Conservation (phyloP, 2,329 filamentous ascomycete species). For the Monosporascus sp. region DNA sequence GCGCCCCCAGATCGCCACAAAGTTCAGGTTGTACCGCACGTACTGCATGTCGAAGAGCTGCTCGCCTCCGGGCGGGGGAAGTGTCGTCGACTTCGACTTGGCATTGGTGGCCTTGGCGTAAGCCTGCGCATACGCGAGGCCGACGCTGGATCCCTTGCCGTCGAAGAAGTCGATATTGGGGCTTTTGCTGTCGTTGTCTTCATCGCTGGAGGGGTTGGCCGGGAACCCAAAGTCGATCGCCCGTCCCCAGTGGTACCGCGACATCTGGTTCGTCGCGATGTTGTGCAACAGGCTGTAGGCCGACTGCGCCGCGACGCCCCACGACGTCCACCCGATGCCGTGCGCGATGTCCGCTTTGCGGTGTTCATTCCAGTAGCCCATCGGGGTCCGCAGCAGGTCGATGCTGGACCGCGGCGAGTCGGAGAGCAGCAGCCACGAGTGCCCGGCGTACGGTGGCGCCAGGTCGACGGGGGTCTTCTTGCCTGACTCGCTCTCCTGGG, state of each 20-base stretch:
- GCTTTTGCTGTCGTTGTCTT: background rate
- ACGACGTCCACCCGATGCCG: constrained; percentile 39
- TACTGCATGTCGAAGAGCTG: constrained; percentile 43
- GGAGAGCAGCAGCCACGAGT: constrained; percentile 47
- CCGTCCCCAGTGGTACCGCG: constrained; percentile 42
- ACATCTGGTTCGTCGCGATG: constrained; percentile 39
- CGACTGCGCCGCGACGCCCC: constrained; percentile 44
- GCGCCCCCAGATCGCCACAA: constrained; percentile 46
- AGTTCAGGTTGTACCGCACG: constrained; percentile 46
- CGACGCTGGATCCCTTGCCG: background rate
- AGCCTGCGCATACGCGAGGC: background rate
- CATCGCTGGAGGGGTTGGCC: background rate
- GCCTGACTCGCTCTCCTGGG: constrained; percentile 14
- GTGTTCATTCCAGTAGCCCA: constrained; percentile 26
- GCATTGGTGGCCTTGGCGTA: background rate
- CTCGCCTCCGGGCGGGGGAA: constrained; percentile 17
- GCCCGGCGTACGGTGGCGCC: constrained; percentile 30
- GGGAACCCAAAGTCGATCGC: constrained; percentile 10
- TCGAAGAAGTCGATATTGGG: constrained; percentile 10
- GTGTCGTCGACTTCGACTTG: background rate
- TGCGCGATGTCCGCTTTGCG: constrained; percentile 20
- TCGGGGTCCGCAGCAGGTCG: constrained; percentile 40
- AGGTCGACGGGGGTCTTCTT: constrained; percentile 22
- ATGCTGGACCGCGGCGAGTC: constrained; percentile 24
- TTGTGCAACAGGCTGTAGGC: constrained; percentile 46